Evolutionary conservation across 345 rosid species (phyloP).

Genomic region (Eucalyptus globulus): DNA sequence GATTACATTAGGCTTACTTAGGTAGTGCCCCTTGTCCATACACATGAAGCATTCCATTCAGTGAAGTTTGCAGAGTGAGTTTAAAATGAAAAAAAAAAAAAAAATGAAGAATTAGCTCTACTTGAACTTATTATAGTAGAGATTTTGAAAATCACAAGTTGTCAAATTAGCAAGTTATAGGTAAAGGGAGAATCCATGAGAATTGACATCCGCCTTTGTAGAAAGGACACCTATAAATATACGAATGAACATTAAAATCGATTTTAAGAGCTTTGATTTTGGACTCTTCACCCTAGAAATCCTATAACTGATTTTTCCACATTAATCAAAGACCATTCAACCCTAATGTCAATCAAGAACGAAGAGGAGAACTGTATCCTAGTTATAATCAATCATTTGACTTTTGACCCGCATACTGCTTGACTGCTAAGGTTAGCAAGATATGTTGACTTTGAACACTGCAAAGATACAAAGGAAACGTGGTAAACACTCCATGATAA

Average conservation of each 20-base stretch:
- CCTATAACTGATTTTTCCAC: not conserved
- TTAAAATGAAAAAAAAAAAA: not conserved
- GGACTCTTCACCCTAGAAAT: not conserved
- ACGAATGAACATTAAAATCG: not conserved
- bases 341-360: not conserved
- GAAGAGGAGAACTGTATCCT: not conserved
- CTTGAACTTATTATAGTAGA: not conserved
- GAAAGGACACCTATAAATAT: not conserved
- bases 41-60: not conserved
- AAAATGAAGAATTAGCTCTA: not conserved
- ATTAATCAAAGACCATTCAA: not conserved
- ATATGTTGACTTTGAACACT: not conserved
- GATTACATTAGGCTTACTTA: not conserved
- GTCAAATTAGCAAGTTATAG: not conserved
- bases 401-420: not conserved
- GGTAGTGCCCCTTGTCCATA: not conserved
- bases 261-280: not conserved
- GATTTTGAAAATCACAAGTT: not conserved
- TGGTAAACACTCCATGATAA: not conserved
- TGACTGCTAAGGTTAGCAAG: not conserved
- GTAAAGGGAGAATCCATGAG: not conserved
- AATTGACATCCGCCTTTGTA: not conserved
- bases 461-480: not conserved
- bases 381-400: not conserved
- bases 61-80: not conserved